Conservation (phyloP, 225 moss, liverwort and hornwort genomes). For the Ulota crispa region DNA sequence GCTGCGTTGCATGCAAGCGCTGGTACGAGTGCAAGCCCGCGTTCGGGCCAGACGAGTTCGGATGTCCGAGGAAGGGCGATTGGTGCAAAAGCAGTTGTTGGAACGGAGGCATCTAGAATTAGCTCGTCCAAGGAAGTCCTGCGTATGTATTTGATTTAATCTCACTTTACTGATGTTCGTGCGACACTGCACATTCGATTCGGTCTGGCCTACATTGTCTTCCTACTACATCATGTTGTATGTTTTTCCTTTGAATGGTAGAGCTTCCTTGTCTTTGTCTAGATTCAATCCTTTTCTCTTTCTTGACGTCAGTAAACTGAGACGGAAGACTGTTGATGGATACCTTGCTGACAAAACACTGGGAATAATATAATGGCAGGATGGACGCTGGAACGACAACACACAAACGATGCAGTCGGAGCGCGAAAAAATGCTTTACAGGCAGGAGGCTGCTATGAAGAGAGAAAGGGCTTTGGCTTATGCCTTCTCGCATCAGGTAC, state of each 20-base stretch:
- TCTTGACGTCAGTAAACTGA: not conserved
- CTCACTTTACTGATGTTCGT: not conserved
- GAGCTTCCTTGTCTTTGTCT: too few species aligned
- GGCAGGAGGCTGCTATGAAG: slow-evolving; percentile 79
- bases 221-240: not conserved
- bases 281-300: too few species aligned
- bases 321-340: not conserved
- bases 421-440: slow-evolving; percentile 55
- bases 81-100: slow-evolving; percentile 50
- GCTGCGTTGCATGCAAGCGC: slow-evolving; percentile 55
- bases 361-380: slow-evolving; percentile 24
- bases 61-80: slow-evolving; percentile 62
- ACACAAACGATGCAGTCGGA: slow-evolving; percentile 76
- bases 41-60: slow-evolving; percentile 54
- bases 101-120: slow-evolving; percentile 43
- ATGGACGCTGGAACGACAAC: slow-evolving; percentile 82
- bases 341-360: not conserved
- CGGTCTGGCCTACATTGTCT: not conserved
- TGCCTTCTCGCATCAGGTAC: slow-evolving; percentile 89
- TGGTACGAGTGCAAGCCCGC: slow-evolving; percentile 60
- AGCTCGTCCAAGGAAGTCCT: slow-evolving; percentile 37
- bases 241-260: not conserved
- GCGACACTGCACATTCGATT: not conserved
- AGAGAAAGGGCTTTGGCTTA: slow-evolving; percentile 91
- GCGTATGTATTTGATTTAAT: slow-evolving; percentile 19